Evolutionary conservation across 2,329 filamentous ascomycete species (phyloP), one percentile per base, ranked within the genome.

Genomic region (Beauveria pseudobassiana): DNA sequence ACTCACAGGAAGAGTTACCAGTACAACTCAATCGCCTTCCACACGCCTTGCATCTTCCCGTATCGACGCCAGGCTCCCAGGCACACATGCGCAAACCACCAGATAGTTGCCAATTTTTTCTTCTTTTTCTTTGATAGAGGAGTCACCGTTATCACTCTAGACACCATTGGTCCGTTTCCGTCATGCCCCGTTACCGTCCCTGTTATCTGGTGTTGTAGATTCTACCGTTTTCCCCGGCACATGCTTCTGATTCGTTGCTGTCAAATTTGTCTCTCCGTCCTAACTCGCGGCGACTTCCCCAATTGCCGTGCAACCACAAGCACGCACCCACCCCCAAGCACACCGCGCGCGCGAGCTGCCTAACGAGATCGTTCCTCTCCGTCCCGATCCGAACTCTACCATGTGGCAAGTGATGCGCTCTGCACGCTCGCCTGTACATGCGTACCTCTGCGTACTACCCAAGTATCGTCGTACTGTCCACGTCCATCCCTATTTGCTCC

Each of bases 51-150:
- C 34, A 30, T 59, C 46, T 28, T 18, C 10, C 55, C 56, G 24
- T 45, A 60, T 60, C 58, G 58, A 60, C 58, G 58, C 58, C 58
- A 60, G 58, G 58, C 58, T 26, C 18, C 5, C 58, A 60, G 58
- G 58, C 58, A 60, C 40, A n/a, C 58, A 51, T 45, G 22, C 45
- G 26, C 43, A 58, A 57, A 30, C 26, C 20, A 18, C 12, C 5
- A 3, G 3, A 5, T 16, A 20, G 34, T 24, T 28, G 10, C 58
- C 48, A 26, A n/a, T 24, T 30, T 10, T 4, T 30, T 30, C 8
- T 28, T 28, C 8, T 28, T 28, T 28, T 28, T 28, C 8, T 28
- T 12, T 12, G 4, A 34, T 9, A 34, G 30, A 9, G 9, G 10
- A 34, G 30, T 34, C 28, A 58, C 45, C 43, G 43, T 49, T 42